phyloP scores from a whole-genome alignment of 176 grass and related monocot species.

The Leersia perrieri region DNA sequence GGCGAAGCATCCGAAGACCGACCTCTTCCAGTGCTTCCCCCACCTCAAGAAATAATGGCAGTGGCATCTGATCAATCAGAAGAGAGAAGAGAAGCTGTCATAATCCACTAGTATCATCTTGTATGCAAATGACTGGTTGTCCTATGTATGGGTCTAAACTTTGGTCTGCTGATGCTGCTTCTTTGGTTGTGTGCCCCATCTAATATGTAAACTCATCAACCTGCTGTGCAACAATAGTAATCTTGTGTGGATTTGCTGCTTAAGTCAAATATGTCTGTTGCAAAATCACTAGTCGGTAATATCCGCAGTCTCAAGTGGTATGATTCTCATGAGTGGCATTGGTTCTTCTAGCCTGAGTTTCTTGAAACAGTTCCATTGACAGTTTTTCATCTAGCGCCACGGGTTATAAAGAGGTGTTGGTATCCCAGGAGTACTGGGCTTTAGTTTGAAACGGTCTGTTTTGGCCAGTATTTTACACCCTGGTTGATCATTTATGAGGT shows the following conservation, averaged over 20 bases:
- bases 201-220: slow-evolving; percentile 46
- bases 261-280: neutral
- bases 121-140: slow-evolving; percentile 47
- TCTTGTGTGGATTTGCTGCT: slow-evolving; percentile 44
- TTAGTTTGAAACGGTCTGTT: too few species aligned
- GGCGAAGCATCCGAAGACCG: slow-evolving; percentile 90
- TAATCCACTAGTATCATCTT: slow-evolving; percentile 48
- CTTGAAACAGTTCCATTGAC: too few species aligned
- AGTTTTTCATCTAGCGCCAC: too few species aligned
- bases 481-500: too few species aligned
- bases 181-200: slow-evolving; percentile 54
- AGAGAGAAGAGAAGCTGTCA: slow-evolving; percentile 25
- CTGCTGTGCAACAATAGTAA: slow-evolving; percentile 38
- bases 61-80: slow-evolving; percentile 11
- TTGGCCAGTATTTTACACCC: too few species aligned
- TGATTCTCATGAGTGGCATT: neutral
- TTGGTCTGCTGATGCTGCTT: slow-evolving; percentile 33
- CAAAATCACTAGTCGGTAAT: neutral
- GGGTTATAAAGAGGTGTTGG: too few species aligned
- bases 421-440: too few species aligned
- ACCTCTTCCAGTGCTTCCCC: slow-evolving; percentile 76
- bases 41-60: slow-evolving; percentile 75
- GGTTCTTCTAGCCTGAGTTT: neutral
- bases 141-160: slow-evolving; percentile 41
- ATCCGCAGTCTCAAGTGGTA: neutral